These are phyloP conservation scores for Gracilaria gracilis DNA, from an alignment of 23 red algal genomes.

Conservation along the genomic window DNA sequence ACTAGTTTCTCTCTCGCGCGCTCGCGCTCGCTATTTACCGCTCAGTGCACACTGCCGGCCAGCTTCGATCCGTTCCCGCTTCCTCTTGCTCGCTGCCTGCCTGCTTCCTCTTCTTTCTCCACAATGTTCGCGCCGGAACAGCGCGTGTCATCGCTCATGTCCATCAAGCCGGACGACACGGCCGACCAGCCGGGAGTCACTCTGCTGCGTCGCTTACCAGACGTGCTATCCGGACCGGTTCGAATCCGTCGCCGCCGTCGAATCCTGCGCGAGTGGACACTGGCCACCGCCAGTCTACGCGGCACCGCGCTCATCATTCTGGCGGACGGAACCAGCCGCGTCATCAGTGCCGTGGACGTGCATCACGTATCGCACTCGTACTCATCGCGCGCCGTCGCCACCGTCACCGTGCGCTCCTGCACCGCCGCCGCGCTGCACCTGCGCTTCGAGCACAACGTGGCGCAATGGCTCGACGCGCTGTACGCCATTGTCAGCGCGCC, in stretches of 20 bases:
- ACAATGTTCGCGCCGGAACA: neutral
- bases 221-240: slow-evolving; percentile 37
- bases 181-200: slow-evolving; percentile 7
- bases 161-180: slow-evolving; percentile 22
- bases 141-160: neutral
- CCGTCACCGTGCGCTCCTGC: slow-evolving; percentile 27
- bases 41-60: too few species aligned
- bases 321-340: neutral
- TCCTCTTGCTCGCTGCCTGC: neutral
- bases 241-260: slow-evolving; percentile 19
- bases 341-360: slow-evolving; percentile 31
- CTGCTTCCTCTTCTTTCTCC: neutral
- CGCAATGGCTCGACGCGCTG: slow-evolving; percentile 9
- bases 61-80: too few species aligned
- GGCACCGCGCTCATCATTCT: slow-evolving; percentile 50
- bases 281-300: slow-evolving; percentile 18
- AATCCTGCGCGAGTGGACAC: slow-evolving; percentile 7
- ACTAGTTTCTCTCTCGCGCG: too few species aligned
- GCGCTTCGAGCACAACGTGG: neutral
- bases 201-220: slow-evolving; percentile 36
- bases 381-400: neutral
- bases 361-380: neutral
- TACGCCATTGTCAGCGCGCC: neutral
- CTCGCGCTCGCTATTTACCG: too few species aligned
- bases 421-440: neutral